A percentile compares a stretch with the other conserved stretches of the same genome.
phyloP scores from a whole-genome alignment of 176 grass and related monocot genomes.

The Rhynchospora tenuis region DNA sequence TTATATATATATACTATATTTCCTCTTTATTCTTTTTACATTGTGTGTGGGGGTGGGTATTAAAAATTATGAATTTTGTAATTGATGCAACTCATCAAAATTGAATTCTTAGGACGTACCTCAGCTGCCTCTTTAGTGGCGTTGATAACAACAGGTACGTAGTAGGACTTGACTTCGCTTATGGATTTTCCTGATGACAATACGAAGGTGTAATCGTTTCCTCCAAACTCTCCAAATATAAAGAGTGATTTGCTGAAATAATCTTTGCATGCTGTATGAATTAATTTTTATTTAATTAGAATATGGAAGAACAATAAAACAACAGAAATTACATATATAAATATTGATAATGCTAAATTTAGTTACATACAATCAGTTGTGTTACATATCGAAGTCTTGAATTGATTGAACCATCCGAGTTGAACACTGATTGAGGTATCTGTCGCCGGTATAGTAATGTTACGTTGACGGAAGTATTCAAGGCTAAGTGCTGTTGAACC shows the following conservation, averaged over 20 bases:
- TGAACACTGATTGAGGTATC: slow-evolving; percentile 10
- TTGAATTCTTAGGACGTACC: slow-evolving; percentile 14
- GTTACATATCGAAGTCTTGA: slow-evolving; percentile 28
- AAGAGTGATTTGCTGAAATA: slow-evolving; percentile 33
- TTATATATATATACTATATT: no score
- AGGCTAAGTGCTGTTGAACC: slow-evolving; percentile 27
- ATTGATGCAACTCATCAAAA: background rate
- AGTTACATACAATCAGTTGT: slow-evolving; percentile 14
- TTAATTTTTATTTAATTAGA: background rate
- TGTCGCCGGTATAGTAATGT: background rate
- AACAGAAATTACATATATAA: background rate
- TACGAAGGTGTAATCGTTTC: slow-evolving; percentile 27
- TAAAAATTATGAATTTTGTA: background rate
- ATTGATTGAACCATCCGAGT: slow-evolving; percentile 25
- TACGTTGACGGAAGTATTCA: slow-evolving; percentile 7
- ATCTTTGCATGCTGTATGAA: slow-evolving; percentile 22
- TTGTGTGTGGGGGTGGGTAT: background rate
- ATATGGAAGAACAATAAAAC: background rate
- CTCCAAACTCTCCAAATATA: slow-evolving; percentile 32
- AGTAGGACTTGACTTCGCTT: background rate
- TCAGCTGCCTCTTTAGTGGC: slow-evolving; percentile 16
- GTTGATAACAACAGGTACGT: slow-evolving; percentile 26
- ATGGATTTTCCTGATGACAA: slow-evolving; percentile 16
- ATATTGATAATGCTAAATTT: background rate
- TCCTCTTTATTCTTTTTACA: no score